Base-by-base conservation (phyloP, 345 rosid species). In the Crucihimalaya himalaica region DNA sequence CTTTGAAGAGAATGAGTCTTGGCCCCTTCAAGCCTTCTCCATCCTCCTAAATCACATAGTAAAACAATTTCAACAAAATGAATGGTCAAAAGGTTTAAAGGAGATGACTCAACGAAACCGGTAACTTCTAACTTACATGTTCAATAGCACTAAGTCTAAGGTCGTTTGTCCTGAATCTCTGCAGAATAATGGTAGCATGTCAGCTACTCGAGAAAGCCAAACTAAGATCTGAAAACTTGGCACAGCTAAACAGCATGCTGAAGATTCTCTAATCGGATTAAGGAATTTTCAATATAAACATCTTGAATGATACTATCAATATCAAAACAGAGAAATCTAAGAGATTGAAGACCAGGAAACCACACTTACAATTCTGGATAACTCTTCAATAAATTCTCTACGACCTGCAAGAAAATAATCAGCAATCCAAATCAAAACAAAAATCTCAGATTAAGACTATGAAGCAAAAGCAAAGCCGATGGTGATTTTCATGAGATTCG, bases 21-120 rank as follows among this genome's bases (percentile, higher is more conserved):
- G 97, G 97, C 75, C 82, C 97, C 78, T 84, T 85, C 78, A 91
- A 70, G 40, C 79, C 85, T 83, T 82, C 68, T 18, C 76, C 85
- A 55, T 79, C 86, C 82, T 86, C 96, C 98, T 94, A 75, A 59
- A 81, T 53, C 54, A 67, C 64, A 73, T 67, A 71, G 25, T 18
- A 72, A 45, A 63, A 50, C 34, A 29, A 23, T 15, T 62, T 56
- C 13, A 67, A 62, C 61, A 5, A 52, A 52, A 37, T 23, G 73
- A 43, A 15, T 13, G 12, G 68, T 34, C 13, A 55, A 68, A 59
- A 63, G 14, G 57, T 18, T 40, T 19, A 7, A 18, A 31, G 29
- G 43, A 13, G 43, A 72, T 37, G 34, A 59, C 19, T 54, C 25
- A 23, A 23, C 25, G 25, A 23, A 23, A 23, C 13, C 3, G 51